A percentile compares a stretch with the other conserved stretches of the same genome.
phyloP scores from a whole-genome alignment of 2,329 filamentous ascomycete genomes.

The Verticillium nubilum region DNA sequence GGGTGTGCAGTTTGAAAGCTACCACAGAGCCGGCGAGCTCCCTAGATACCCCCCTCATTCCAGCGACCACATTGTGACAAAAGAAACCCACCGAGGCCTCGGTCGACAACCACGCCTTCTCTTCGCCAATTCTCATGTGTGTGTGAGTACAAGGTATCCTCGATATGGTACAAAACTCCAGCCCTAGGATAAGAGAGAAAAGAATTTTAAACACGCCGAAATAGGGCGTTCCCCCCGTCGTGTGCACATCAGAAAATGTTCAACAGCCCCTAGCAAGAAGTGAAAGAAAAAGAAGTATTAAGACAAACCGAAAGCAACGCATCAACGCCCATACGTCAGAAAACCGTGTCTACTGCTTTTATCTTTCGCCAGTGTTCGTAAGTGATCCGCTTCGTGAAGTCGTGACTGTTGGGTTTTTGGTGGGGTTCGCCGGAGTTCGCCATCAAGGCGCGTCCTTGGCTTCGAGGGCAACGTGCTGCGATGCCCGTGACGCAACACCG shows the following conservation, averaged over 20 bases:
- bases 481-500: not conserved
- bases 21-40: not conserved
- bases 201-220: not conserved
- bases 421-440: too few relatives aligned
- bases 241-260: not conserved
- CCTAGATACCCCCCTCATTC: not conserved
- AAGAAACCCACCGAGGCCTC: not conserved
- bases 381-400: conserved; percentile 4
- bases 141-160: not conserved
- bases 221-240: not conserved
- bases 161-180: not conserved
- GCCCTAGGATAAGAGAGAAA: not conserved
- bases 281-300: conserved; percentile 1
- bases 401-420: conserved; percentile 3
- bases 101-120: not conserved
- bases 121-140: not conserved
- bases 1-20: not conserved
- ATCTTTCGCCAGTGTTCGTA: conserved; percentile 1
- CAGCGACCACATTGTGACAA: not conserved
- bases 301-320: conserved; percentile 3
- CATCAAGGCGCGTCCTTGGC: not conserved
- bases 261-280: not conserved
- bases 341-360: not conserved
- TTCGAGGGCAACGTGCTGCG: conserved; percentile 1
- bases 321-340: not conserved